Evolutionary conservation across 306 rosid genomes (phyloP).

Genomic region (Corylus heterophylla): DNA sequence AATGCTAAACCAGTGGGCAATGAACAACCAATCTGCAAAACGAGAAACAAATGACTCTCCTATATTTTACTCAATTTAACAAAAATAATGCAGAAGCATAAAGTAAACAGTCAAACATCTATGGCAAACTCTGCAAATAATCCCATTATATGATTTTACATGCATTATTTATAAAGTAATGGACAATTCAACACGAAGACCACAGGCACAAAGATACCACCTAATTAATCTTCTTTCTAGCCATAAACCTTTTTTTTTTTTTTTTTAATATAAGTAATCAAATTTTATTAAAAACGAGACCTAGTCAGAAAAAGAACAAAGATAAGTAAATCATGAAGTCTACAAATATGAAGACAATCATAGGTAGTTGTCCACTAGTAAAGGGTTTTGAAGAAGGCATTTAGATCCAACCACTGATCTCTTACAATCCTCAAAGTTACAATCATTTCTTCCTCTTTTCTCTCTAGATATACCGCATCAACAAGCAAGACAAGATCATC

Average conservation of each 20-base stretch:
- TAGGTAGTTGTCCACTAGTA: too few relatives aligned
- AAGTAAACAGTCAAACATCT: not conserved
- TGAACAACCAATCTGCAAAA: constrained; percentile 27
- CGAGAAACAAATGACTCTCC: not conserved
- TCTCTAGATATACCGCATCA: too few relatives aligned
- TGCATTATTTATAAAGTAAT: not conserved
- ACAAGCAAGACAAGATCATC: too few relatives aligned
- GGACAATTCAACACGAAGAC: not conserved
- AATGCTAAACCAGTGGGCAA: constrained; percentile 2
- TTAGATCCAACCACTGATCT: too few relatives aligned
- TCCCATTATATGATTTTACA: not conserved
- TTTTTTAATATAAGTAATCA: too few relatives aligned
- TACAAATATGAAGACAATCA: too few relatives aligned
- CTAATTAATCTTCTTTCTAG: not conserved
- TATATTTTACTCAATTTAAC: not conserved
- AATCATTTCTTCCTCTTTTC: too few relatives aligned
- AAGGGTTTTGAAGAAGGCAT: too few relatives aligned
- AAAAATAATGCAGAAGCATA: not conserved
- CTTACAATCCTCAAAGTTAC: too few relatives aligned
- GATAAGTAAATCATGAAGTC: too few relatives aligned
- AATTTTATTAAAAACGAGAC: too few relatives aligned
- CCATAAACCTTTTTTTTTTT: not conserved
- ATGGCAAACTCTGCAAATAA: not conserved
- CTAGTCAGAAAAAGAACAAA: too few relatives aligned
- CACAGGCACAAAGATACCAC: not conserved